A percentile compares a stretch with the other conserved stretches of the same genome.
These are phyloP conservation scores for Cyberlindnera nakhonratchasimensis DNA, from an alignment of 805 yeast species.

Conservation along the genomic window DNA sequence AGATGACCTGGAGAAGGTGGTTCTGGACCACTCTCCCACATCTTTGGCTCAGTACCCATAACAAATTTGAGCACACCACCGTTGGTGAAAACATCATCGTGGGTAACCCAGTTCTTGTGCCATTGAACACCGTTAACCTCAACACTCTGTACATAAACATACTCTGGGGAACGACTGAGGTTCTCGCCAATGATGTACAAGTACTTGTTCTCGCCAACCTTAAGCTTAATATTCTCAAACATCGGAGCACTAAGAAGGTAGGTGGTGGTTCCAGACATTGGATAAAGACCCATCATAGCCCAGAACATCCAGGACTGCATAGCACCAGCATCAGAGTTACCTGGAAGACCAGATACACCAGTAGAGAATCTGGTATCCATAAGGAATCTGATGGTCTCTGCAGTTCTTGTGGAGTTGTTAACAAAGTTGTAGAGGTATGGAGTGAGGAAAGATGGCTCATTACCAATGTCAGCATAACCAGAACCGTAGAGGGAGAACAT, in stretches of 20 bases:
- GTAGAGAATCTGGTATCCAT: constrained; percentile 27
- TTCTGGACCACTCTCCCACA: constrained; percentile 19
- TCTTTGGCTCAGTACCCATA: constrained; percentile 14
- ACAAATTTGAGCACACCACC: constrained; percentile 29
- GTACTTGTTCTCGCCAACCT: constrained; percentile 27
- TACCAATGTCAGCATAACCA: constrained; percentile 34
- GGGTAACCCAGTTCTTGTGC: constrained; percentile 33
- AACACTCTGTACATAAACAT: constrained; percentile 31
- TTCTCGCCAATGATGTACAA: constrained; percentile 28
- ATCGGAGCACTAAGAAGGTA: constrained; percentile 34
- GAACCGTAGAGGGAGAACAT: constrained; percentile 33
- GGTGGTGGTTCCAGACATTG: constrained; percentile 35
- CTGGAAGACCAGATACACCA: constrained; percentile 34
- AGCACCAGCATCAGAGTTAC: constrained; percentile 38
- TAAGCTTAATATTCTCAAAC: constrained; percentile 24
- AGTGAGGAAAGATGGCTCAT: constrained; percentile 37
- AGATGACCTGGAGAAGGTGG: constrained; percentile 30
- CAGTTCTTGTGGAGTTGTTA: constrained; percentile 29
- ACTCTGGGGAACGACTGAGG: constrained; percentile 17
- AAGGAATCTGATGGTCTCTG: constrained; percentile 31
- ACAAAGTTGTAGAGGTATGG: constrained; percentile 34
- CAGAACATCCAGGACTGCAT: constrained; percentile 38
- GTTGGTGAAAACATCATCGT: constrained; percentile 30
- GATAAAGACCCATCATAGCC: constrained; percentile 34
- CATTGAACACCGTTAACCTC: constrained; percentile 30